Evolutionary conservation across 257 asterid genomes (phyloP).

Genomic region (Mentha longifolia): DNA sequence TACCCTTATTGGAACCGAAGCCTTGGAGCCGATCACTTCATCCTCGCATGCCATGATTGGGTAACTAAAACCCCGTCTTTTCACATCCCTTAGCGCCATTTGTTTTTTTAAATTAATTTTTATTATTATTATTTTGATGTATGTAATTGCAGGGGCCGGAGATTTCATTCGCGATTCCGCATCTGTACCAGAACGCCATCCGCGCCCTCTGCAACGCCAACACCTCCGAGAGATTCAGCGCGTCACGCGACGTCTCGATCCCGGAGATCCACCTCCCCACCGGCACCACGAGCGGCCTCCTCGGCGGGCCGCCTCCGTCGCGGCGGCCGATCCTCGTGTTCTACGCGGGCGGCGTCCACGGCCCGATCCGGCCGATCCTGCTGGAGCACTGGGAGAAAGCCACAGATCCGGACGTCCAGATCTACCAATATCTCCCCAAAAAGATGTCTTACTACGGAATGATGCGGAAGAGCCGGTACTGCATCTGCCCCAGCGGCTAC

Average conservation of each 20-base stretch:
- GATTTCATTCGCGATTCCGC: slow-evolving; percentile 55
- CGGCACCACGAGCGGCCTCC: slow-evolving; percentile 44
- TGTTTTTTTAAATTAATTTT: too few relatives aligned
- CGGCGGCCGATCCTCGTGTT: slow-evolving; percentile 51
- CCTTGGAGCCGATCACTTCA: slow-evolving; percentile 80
- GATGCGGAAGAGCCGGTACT: slow-evolving; percentile 71
- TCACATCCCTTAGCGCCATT: too few relatives aligned
- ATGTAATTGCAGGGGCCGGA: slow-evolving; percentile 67
- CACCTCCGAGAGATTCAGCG: slow-evolving; percentile 59
- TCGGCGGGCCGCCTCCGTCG: slow-evolving; percentile 66
- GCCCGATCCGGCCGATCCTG: slow-evolving; percentile 81
- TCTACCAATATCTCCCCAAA: slow-evolving; percentile 62
- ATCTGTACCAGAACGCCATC: slow-evolving; percentile 52
- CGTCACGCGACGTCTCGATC: slow-evolving; percentile 61
- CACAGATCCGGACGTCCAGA: slow-evolving; percentile 60
- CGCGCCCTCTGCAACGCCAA: slow-evolving; percentile 77
- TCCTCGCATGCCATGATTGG: slow-evolving; percentile 92
- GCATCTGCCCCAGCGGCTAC: slow-evolving; percentile 89
- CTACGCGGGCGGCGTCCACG: slow-evolving; percentile 85
- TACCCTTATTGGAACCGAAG: slow-evolving; percentile 83
- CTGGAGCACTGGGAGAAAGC: slow-evolving; percentile 76
- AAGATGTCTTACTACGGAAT: slow-evolving; percentile 67
- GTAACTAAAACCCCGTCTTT: slow-evolving; percentile 39
- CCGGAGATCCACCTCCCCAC: slow-evolving; percentile 63
- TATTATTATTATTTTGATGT: too few relatives aligned